These are phyloP conservation scores for Mycena kentingensis DNA, from an alignment of 768 basidiomycete species.

Conservation along the genomic window DNA sequence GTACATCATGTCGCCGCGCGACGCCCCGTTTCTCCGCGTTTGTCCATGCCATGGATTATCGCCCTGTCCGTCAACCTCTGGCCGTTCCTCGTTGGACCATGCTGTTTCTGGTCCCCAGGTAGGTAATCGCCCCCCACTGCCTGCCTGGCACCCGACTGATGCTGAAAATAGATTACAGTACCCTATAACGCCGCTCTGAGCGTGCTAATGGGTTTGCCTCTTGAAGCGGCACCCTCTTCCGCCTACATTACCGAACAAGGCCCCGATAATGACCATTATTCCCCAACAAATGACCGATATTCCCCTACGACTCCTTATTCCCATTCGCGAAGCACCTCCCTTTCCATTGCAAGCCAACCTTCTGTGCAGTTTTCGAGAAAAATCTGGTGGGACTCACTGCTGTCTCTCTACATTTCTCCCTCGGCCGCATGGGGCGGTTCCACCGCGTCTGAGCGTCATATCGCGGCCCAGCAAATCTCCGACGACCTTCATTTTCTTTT, in stretches of 20 bases:
- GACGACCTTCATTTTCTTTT: constrained; percentile 67
- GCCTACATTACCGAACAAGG: constrained; percentile 34
- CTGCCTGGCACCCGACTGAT: constrained; percentile 8
- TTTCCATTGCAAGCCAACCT: constrained; percentile 54
- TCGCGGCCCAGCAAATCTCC: constrained; percentile 46
- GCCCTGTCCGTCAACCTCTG: constrained; percentile 27
- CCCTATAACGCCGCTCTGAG: constrained; percentile 12
- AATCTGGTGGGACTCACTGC: constrained; percentile 78
- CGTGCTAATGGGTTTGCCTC: constrained; percentile 19
- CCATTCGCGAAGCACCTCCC: constrained; percentile 22
- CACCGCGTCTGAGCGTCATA: constrained; percentile 46
- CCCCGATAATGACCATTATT: constrained; percentile 27
- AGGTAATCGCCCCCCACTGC: constrained; percentile 6
- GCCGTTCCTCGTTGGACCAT: neutral
- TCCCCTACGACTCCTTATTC: constrained; percentile 19
- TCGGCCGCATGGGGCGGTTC: constrained; percentile 36
- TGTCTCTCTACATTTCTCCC: constrained; percentile 53
- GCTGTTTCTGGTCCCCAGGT: constrained; percentile 11
- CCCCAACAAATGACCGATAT: constrained; percentile 18
- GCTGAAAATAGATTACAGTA: constrained; percentile 20
- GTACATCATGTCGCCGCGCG: constrained; percentile 17
- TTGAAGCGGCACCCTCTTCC: constrained; percentile 9
- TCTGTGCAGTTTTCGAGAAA: constrained; percentile 68
- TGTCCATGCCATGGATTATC: constrained; percentile 36
- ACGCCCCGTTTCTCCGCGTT: constrained; percentile 1